Conservation (phyloP, 2,329 filamentous ascomycete species). For the Beauveria caledonica region DNA sequence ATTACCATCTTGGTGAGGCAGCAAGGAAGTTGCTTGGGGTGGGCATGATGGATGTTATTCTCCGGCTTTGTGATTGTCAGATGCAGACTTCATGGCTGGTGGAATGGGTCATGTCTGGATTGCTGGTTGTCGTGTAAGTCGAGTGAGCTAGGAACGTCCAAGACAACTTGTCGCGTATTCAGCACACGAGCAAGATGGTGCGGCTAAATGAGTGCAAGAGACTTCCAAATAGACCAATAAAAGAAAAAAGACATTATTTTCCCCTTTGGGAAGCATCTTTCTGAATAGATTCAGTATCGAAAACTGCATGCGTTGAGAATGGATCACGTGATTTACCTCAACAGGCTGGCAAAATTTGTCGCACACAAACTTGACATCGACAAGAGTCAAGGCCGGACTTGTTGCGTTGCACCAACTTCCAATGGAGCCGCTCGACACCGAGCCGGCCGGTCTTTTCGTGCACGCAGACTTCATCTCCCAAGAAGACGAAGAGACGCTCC, state of each 20-base stretch:
- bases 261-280: background rate
- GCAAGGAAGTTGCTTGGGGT: too few species aligned
- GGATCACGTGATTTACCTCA: background rate
- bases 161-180: background rate
- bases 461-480: conserved; percentile 33
- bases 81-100: background rate
- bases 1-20: too few species aligned
- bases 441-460: conserved; percentile 27
- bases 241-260: too few species aligned
- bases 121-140: background rate
- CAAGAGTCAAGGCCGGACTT: background rate
- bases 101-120: background rate
- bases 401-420: background rate
- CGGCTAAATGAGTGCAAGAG: background rate
- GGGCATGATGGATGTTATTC: too few species aligned
- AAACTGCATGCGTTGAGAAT: background rate
- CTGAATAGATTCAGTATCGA: background rate
- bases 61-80: too few species aligned
- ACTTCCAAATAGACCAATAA: background rate
- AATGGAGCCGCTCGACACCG: conserved; percentile 5
- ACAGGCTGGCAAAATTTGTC: background rate
- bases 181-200: background rate
- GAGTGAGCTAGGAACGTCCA: background rate
- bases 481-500: conserved; percentile 31
- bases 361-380: background rate